These are phyloP conservation scores for Aristolochia fimbriata DNA, from an alignment of 164 flowering plant species.

Conservation along the genomic window DNA sequence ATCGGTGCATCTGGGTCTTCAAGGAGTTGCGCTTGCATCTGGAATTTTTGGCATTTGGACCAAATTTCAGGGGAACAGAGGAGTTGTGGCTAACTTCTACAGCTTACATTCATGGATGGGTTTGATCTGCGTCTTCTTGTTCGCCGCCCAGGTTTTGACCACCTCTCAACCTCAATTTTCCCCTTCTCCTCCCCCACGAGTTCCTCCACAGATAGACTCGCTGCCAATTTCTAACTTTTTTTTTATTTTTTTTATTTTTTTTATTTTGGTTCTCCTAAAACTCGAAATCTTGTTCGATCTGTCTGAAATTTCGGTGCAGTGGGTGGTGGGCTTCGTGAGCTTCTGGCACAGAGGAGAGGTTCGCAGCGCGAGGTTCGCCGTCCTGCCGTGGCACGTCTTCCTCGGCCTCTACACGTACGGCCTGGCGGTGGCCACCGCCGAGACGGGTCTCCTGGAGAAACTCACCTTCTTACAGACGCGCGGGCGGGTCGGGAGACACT, in stretches of 20 bases:
- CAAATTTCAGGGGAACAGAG: constrained; percentile 52
- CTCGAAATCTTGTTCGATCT: not conserved
- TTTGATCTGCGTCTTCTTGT: constrained; percentile 51
- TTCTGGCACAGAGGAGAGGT: constrained; percentile 79
- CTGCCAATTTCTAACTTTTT: no score
- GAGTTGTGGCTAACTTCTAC: constrained; percentile 73
- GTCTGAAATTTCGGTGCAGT: constrained; percentile 27
- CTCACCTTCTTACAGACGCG: constrained; percentile 61
- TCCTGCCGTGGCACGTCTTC: constrained; percentile 85
- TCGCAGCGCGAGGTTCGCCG: constrained; percentile 32
- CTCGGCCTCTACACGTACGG: constrained; percentile 83
- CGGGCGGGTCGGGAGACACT: constrained; percentile 33
- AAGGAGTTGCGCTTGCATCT: constrained; percentile 78
- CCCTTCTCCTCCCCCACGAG: no score
- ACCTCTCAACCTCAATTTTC: not conserved
- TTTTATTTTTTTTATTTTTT: no score
- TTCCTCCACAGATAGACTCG: no score
- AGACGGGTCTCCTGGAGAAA: constrained; percentile 85
- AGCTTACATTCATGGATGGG: constrained; percentile 98
- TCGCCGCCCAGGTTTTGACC: constrained; percentile 64
- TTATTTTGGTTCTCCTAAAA: no score
- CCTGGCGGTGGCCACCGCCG: constrained; percentile 83
- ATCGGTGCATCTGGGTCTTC: constrained; percentile 77
- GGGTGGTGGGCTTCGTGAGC: constrained; percentile 82
- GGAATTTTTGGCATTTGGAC: constrained; percentile 92